Evolutionary conservation across 2,329 filamentous ascomycete species (phyloP), one percentile per base, ranked within the genome.

Genomic region (Claviceps digitariae): DNA sequence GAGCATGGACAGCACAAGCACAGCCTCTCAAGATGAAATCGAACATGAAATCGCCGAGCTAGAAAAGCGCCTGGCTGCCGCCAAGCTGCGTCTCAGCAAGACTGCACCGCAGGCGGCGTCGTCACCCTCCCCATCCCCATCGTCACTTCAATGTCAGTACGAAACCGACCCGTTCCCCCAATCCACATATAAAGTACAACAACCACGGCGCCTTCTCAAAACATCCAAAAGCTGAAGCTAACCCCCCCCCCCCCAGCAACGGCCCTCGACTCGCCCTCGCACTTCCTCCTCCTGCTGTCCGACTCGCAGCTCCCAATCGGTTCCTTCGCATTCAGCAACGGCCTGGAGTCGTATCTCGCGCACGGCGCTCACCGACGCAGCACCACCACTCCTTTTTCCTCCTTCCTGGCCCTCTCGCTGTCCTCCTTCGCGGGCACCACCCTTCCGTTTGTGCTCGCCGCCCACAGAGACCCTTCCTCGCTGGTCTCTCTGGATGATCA

Each of bases 321-420:
- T 54, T 88, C 87, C n/a, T 93, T 93, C 69, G 87, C 87, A 62
- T 93, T 91, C 72, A 87, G 83, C 72, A 86, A 81, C 60, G 87
- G 87, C 3, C 77, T 93, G 17, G 87, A 93, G 70, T 91, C 87
- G 43, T 91, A 85, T 66, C 80, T 90, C 20, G 83, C 84, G 3
- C 87, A 93, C 71, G 15, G 45, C n/a, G 74, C 74, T 59, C 53
- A 58, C 6, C 66, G 65, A 43, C 56, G 66, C 36, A 4, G 48
- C 23, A 13, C 70, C 20, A 20, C 12, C 20, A 63, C 70, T 21
- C 65, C 71, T 23, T 86, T 89, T 67, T 64, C 78, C 45, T 68
- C 72, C 47, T 93, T 93, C 69, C 76, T 93, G 17, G 75, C 78
- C 12, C 72, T 87, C 23, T 89, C 86, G 3, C 69, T 91, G 6